phyloP scores from a whole-genome alignment of 176 grass and related monocot genomes.

The Melocanna baccifera region DNA sequence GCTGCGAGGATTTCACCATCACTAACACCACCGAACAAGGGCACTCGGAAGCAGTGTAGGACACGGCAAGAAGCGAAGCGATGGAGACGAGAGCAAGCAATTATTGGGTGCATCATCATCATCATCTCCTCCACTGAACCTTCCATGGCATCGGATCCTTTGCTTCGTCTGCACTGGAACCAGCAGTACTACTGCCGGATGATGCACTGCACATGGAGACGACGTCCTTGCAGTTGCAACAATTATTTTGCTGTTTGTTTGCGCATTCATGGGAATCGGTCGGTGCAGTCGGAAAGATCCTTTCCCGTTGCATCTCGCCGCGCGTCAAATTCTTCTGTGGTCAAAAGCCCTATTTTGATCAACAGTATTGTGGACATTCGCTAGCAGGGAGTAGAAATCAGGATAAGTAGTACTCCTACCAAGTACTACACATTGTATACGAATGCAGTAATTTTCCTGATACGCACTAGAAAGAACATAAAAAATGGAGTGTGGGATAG shows the following conservation, averaged over 20 bases:
- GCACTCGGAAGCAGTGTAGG: not conserved
- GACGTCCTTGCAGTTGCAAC: not conserved
- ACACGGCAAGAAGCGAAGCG: not conserved
- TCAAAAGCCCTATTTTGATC: not conserved
- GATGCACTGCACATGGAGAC: not conserved
- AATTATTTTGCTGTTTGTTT: not conserved
- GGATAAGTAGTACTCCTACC: not conserved
- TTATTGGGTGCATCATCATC: not conserved
- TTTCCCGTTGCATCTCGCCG: not conserved
- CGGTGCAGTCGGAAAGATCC: not conserved
- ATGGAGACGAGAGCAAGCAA: not conserved
- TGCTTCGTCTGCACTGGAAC: not conserved
- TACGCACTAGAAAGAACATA: not conserved
- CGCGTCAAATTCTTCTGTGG: not conserved
- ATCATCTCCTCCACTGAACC: not conserved
- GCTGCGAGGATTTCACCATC: not conserved
- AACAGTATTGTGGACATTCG: not conserved
- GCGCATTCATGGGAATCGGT: not conserved
- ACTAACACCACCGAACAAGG: not conserved
- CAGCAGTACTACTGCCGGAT: not conserved
- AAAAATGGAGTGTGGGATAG: not conserved
- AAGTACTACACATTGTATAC: not conserved
- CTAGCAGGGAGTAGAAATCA: not conserved
- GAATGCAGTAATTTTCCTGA: not conserved
- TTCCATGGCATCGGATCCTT: slow-evolving; percentile 22